These are phyloP conservation scores for Blepharisma stoltei DNA, from an alignment of 73 alveolate genomes.

Conservation along the genomic window DNA sequence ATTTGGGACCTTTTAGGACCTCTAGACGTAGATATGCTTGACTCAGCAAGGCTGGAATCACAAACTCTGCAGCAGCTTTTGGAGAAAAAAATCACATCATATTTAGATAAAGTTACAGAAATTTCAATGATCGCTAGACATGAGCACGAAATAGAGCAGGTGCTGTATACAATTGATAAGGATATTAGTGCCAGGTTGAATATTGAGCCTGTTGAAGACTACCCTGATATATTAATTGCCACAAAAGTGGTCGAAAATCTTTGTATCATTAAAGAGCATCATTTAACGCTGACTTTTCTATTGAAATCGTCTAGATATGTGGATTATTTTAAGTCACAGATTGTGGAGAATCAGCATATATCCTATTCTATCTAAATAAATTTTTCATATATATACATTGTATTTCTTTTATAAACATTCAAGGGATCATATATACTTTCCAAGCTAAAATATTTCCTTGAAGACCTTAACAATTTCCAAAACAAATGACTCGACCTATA, in stretches of 20 bases:
- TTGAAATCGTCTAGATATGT: not conserved
- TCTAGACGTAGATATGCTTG: not conserved
- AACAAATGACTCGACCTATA: not conserved
- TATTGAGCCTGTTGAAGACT: not conserved
- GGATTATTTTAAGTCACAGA: not conserved
- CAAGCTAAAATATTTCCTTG: not conserved
- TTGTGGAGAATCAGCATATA: not conserved
- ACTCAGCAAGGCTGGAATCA: not conserved
- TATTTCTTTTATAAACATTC: too few relatives aligned
- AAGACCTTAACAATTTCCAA: constrained; percentile 7
- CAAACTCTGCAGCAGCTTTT: constrained; percentile 10
- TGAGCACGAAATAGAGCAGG: constrained; percentile 14
- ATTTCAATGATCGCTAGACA: not conserved
- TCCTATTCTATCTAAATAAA: too few relatives aligned
- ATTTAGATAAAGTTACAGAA: not conserved
- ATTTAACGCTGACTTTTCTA: constrained; percentile 5
- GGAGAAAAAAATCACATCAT: not conserved
- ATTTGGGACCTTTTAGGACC: not conserved
- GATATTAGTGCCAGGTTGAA: not conserved
- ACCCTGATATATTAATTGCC: not conserved
- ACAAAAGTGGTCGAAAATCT: not conserved
- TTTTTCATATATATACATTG: too few relatives aligned
- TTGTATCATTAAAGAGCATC: constrained; percentile 1
- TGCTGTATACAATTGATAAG: not conserved
- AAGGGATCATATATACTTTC: too few relatives aligned